Evolutionary conservation across 2,329 filamentous ascomycete genomes (phyloP), one percentile per base, ranked within the genome.

Genomic region (Cephalotrichum gorgonifer): DNA sequence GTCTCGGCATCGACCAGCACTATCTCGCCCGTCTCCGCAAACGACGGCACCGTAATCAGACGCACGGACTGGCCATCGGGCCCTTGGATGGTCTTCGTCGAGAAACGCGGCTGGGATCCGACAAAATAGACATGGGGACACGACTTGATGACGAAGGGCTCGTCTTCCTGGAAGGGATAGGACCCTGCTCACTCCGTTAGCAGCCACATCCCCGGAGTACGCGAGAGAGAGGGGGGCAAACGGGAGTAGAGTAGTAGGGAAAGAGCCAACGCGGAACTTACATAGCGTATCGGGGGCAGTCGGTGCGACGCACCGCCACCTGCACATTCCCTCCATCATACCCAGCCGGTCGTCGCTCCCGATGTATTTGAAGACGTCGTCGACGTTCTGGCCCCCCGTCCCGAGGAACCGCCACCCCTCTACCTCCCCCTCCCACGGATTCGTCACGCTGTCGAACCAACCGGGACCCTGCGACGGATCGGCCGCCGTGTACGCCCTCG

Each of bases 201-300:
- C 12, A 25, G 14, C 43, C 23, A 22, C 1, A 30, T 23, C 15
- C 17, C 14, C 15, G 7, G 7, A 12, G 11, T n/a, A 9, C 14
- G 7, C 6, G 25, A 31, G 26, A 4, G 23, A 20, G 23, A 26
- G 42, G 28, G 27, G 44, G 2, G n/a, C n/a, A n/a, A n/a, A n/a
- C n/a, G n/a, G n/a, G n/a, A n/a, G n/a, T n/a, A n/a, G n/a, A n/a
- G n/a, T n/a, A n/a, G n/a, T n/a, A n/a, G 26, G 27, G 33, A 25
- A 22, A 26, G 43, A 11, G n/a, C 12, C n/a, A 31, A 11, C 7
- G 9, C 33, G 25, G 6, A 23, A 72, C 86, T 73, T 74, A 91
- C 89, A 95, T 41, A 98, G 63, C 0, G 94, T 98, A 65, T 98
- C 94, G 0, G 94, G 93, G 2, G 93, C 93, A 0, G 93, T 98